Base-by-base conservation (phyloP, 768 basidiomycete species). In the Hericium alpestre region DNA sequence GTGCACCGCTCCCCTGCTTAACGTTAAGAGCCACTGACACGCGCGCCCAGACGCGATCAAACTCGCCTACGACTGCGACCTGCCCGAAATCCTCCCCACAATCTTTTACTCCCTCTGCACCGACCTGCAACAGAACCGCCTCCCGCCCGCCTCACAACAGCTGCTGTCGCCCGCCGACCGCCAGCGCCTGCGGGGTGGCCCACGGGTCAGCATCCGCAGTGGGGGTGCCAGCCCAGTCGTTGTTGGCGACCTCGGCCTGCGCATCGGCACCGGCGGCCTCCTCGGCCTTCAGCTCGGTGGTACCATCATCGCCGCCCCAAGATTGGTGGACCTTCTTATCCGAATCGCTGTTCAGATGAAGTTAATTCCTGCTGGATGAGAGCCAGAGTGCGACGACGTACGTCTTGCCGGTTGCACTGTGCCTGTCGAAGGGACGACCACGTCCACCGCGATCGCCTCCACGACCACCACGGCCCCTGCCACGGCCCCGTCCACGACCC, bases 241-340 rank as follows among this genome's bases (percentile, higher is more conserved):
- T 66, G 47, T 61, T 13, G 32, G 53, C 55, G 27, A 56, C 20
- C 66, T 89, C 87, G 22, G 70, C 77, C 22, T 73, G 75, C 41
- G 84, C 90, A 66, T 95, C 93, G 62, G 70, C 75, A 50, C 72
- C 79, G 55, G 87, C 95, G 27, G 81, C 85, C 58, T 82, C 72
- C 70, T 97, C 94, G 38, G 77, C 79, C 73, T 86, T 85, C 66
- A 91, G 79, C 72, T 97, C 95, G 40, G 87, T 71, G 63, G 75
- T 79, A 64, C 88, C 92, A 64, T 93, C 90, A 61, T 93, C 91
- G 43, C 88, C 90, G 62, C 95, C 95, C 95, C 95, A 98, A 63
- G 86, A 87, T 68, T 92, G 88, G 70, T 91, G 87, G 65, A 94
- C 74, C 76, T 91, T 92, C 81, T 97, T 98, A 64, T 93, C 90